These are phyloP conservation scores for Scheffersomyces illinoinensis DNA, from an alignment of 1,139 yeast species.

Conservation along the genomic window DNA sequence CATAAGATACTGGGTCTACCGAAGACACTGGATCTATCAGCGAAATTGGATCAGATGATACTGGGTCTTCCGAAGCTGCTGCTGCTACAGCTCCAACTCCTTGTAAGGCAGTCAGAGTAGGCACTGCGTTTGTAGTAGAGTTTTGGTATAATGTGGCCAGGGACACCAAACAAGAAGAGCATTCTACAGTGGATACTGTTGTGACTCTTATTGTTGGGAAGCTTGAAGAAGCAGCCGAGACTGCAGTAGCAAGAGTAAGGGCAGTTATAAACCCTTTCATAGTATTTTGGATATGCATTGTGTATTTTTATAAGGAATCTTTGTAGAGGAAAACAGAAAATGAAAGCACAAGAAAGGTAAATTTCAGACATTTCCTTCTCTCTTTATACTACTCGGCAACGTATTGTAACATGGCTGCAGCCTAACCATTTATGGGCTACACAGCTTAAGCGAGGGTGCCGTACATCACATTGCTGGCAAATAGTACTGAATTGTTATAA, in stretches of 20 bases:
- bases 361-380: neutral
- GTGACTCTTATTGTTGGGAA: slow-evolving; percentile 30
- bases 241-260: slow-evolving; percentile 13
- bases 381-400: neutral
- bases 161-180: slow-evolving; percentile 9
- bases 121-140: slow-evolving; percentile 14
- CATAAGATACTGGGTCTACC: neutral
- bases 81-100: neutral
- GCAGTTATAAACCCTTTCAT: neutral
- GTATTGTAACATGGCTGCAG: neutral
- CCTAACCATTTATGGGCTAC: neutral
- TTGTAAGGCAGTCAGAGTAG: slow-evolving; percentile 8
- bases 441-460: neutral
- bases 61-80: slow-evolving; percentile 3
- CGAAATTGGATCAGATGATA: slow-evolving; percentile 6
- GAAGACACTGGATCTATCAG: slow-evolving; percentile 2
- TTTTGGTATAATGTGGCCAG: slow-evolving; percentile 25
- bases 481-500: neutral
- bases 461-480: neutral
- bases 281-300: neutral
- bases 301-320: neutral
- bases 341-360: neutral
- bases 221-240: slow-evolving; percentile 26
- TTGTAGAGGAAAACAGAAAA: neutral
- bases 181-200: slow-evolving; percentile 23